Evolutionary conservation across 192 early-diverging fungal species (phyloP), one percentile per base, ranked within the genome.

Genomic region (Oehlia diaphana): DNA sequence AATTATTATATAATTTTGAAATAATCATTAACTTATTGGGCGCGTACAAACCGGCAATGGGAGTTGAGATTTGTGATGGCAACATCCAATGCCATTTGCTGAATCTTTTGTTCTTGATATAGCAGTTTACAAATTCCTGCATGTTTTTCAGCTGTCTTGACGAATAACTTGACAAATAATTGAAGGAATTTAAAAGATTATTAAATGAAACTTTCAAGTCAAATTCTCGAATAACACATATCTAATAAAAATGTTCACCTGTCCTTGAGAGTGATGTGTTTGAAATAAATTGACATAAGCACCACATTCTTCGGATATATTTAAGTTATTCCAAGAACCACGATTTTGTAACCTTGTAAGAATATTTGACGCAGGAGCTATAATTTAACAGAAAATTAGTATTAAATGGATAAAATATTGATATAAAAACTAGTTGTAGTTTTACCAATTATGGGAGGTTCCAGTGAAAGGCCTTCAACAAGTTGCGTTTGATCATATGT

Each of bases 41-140:
- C 9, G 10, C 9, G 3, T 12, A 66, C 79, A 7, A 77, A 81
- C 78, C 70, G 80, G 47, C 81, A 84, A 64, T 90, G 88, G 6
- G 86, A 76, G 37, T 87, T 84, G 19, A 90, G 65, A 82, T 89
- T 90, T 9, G 85, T 84, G 2, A 88, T 35, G 4, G 87, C 89
- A 9, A 87, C 89, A 39, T 84, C 82, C 37, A 90, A 71, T 16
- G 89, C 89, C 81, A 86, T 84, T 37, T 79, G 77, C 66, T 90
- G 89, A 4, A 82, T 72, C 61, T 84, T 82, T 49, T 89, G 85
- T 53, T 88, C 85, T 61, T 81, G 82, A 61, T 85, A 83, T 35
- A 87, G 82, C 9, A 79, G 76, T 71, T 84, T 82, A 31, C 85
- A 87, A 16, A 84, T 14, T 33, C 72, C 73, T 12, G 83, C 76